Evolutionary conservation across 441 rosid species (phyloP), one percentile per base, ranked within the genome.

Genomic region (Gossypium gossypioides): DNA sequence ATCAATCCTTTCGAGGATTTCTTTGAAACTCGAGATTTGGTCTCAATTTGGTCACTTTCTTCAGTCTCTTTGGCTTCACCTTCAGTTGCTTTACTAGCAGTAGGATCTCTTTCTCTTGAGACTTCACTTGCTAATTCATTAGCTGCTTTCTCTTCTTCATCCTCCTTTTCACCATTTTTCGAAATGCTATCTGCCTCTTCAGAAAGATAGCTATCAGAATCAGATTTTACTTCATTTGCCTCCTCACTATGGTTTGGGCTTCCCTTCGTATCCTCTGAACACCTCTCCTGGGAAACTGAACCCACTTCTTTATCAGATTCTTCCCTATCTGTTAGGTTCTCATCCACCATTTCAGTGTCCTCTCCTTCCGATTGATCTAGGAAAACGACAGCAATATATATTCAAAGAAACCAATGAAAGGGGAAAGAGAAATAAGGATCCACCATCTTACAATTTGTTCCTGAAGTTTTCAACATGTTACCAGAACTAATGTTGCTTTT

Each of bases 251-350:
- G 71, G 76, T 74, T 64, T 16, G 79, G 68, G 69, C 77, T 84
- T 68, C 65, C 85, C 76, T 72, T 82, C 10, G 74, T 32, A 27
- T 82, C 82, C 19, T 78, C 86, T 10, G 72, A 42, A 65, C 74
- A 74, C 79, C 79, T 86, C 54, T 57, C 86, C 55, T 62, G 72
- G 25, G 86, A 81, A 77, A 54, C 55, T 29, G 89, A 74, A 46
- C 79, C 72, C 79, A 50, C 73, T 73, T 86, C 88, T 79, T 81
- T 81, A 10, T 83, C 90, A 73, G 87, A 83, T 76, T 80, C 81
- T 72, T 76, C 79, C 70, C 65, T 56, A 19, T 76, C 83, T 64
- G 67, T 75, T 50, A 58, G 75, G 54, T 71, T 75, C 66, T 78
- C 80, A 48, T 73, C 78, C 72, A 68, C 78, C 69, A 72, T 77